Conservation (phyloP, 176 grass and related monocot genomes). For the Oryza glaberrima region DNA sequence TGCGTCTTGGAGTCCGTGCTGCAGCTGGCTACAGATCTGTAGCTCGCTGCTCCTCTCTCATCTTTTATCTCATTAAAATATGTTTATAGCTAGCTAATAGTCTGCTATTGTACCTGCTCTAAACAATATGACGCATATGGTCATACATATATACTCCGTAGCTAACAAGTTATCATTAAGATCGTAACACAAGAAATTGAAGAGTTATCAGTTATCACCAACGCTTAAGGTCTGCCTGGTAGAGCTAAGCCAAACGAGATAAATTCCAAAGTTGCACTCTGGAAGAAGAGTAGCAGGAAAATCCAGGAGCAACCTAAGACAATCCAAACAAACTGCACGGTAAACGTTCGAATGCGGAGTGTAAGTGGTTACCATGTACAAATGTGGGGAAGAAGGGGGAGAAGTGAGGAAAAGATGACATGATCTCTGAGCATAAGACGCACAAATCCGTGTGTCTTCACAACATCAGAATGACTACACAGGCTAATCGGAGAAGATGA, state of each 20-base stretch:
- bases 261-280: not conserved
- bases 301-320: not conserved
- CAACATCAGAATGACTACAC: conserved; percentile 13
- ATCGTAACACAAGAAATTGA: not conserved
- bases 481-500: not conserved
- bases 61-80: too few relatives aligned
- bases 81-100: too few relatives aligned
- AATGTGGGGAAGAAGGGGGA: not conserved
- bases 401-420: not conserved
- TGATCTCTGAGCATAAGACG: conserved; percentile 23
- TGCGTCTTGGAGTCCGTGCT: too few relatives aligned
- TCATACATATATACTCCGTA: too few relatives aligned
- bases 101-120: too few relatives aligned
- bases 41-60: too few relatives aligned
- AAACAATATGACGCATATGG: too few relatives aligned
- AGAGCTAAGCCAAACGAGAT: not conserved
- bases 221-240: not conserved
- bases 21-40: too few relatives aligned
- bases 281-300: not conserved
- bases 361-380: not conserved
- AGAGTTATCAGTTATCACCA: too few relatives aligned
- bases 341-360: not conserved
- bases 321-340: too few relatives aligned
- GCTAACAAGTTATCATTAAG: too few relatives aligned
- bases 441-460: conserved; percentile 1